Conservation (phyloP, 257 asterid species). For the Scutellaria baicalensis region DNA sequence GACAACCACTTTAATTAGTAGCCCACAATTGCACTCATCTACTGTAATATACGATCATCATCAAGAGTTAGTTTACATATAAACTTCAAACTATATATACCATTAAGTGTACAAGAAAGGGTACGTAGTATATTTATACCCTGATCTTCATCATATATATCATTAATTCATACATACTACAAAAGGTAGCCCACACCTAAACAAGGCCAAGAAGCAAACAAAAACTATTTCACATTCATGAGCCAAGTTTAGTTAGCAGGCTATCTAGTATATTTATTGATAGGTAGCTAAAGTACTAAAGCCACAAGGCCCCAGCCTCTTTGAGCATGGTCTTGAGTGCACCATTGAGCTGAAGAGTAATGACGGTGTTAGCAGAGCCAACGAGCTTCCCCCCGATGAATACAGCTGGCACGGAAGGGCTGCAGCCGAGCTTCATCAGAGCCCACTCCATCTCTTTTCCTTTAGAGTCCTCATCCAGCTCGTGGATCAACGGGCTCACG, state of each 20-base stretch:
- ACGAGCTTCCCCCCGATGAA: slow-evolving; percentile 60
- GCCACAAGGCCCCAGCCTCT: slow-evolving; percentile 88
- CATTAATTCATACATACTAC: no score
- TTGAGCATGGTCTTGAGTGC: slow-evolving; percentile 65
- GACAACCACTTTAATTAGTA: no score
- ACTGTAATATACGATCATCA: no score
- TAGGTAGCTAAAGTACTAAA: slow-evolving; percentile 16
- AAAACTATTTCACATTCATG: neutral
- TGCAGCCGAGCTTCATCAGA: slow-evolving; percentile 52
- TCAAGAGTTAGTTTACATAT: no score
- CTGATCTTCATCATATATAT: no score
- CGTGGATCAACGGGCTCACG: slow-evolving; percentile 64
- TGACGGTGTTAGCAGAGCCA: slow-evolving; percentile 57
- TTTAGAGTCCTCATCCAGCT: slow-evolving; percentile 47
- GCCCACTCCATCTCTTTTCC: slow-evolving; percentile 67
- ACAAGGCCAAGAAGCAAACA: no score
- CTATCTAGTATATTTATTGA: neutral
- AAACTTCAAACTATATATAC: no score
- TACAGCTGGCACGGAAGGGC: slow-evolving; percentile 65
- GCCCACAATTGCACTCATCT: no score
- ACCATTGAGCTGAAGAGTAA: slow-evolving; percentile 71
- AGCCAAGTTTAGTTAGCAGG: neutral
- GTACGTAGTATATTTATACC: no score
- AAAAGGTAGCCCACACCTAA: no score
- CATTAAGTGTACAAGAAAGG: no score